Base-by-base conservation (phyloP, 1,284 basidiomycete genomes). In the Trichosporon sp. region DNA sequence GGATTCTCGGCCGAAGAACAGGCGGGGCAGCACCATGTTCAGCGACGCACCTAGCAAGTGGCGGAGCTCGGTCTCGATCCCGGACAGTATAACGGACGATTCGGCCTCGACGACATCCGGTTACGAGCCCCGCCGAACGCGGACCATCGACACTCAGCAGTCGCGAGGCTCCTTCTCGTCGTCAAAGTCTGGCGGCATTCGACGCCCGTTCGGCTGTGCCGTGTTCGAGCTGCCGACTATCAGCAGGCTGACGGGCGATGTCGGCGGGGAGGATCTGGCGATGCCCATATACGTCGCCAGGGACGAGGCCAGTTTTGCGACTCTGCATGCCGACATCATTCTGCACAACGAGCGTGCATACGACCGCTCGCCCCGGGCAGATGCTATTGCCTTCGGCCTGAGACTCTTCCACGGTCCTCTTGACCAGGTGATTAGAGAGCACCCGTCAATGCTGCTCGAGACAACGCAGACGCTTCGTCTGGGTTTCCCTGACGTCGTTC, bases 401-500 rank as follows among this genome's bases (percentile, higher is more conserved):
- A 93, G 93, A 80, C 85, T 92, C 32, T 95, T 97, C 83, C 89
- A 92, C 64, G 96, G 95, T 34, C 89, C 93, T 69, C 87, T 89
- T 1, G 82, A 86, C 31, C 89, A 88, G 0, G 88, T 97, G 72
- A 86, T 93, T 15, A 88, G 88, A 65, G 93, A 96, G 80, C 93
- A 97, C 80, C 90, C 92, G 5, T 91, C 91, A 1, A 84, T 96
- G n/a, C 85, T 98, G 23, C 89, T 91, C 69, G 92, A 92, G 73
- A 88, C 89, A 5, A 91, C 94, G 0, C 86, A 90, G 44, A 95
- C 94, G 1, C 85, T 91, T 21, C 90, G 94, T 6, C 89, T 99
- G n/a, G 94, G 95, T 31, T 99, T 99, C 79, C 92, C 95, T 0
- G 96, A 98, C 76, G 94, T 97, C 1, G 95, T 97, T 9, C 95